phyloP scores from a whole-genome alignment of 768 basidiomycete species.

The Erythrobasidium yunnanense region DNA sequence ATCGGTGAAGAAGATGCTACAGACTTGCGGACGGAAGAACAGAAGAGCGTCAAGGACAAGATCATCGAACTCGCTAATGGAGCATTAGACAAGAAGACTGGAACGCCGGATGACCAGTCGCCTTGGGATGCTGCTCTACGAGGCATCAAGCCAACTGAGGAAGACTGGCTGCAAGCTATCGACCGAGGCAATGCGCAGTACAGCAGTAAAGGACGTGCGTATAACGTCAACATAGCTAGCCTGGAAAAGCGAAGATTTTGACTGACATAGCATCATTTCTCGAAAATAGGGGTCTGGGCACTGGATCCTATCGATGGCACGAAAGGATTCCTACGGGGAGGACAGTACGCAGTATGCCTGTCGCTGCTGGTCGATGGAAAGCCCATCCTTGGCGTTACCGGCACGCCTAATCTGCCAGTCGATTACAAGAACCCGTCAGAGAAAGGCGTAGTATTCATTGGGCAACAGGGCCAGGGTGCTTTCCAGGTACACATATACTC shows the following conservation, averaged over 20 bases:
- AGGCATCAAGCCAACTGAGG: slow-evolving; percentile 44
- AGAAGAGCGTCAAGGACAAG: slow-evolving; percentile 51
- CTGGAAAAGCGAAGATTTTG: not conserved
- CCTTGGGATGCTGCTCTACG: slow-evolving; percentile 63
- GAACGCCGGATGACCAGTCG: slow-evolving; percentile 49
- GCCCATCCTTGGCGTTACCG: slow-evolving; percentile 73
- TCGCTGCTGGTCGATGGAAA: slow-evolving; percentile 67
- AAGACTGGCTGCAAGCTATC: slow-evolving; percentile 57
- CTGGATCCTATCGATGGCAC: slow-evolving; percentile 87
- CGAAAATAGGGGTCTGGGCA: slow-evolving; percentile 62
- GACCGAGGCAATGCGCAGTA: slow-evolving; percentile 70
- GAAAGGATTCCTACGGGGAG: slow-evolving; percentile 81
- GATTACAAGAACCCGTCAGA: slow-evolving; percentile 49
- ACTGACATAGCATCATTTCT: not conserved
- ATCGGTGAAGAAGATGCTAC: slow-evolving; percentile 90
- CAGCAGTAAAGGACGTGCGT: slow-evolving; percentile 61
- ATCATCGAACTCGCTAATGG: slow-evolving; percentile 70
- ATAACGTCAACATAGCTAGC: not conserved
- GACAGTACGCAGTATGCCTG: slow-evolving; percentile 85
- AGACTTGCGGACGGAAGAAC: slow-evolving; percentile 52
- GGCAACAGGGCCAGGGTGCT: slow-evolving; percentile 75
- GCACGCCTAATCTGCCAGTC: slow-evolving; percentile 79
- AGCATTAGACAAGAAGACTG: slow-evolving; percentile 42
- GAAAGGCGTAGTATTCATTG: slow-evolving; percentile 72
- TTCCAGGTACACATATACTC: slow-evolving; percentile 49